A percentile compares a stretch with the other conserved stretches of the same genome.
Conservation (phyloP, 805 yeast genomes). For the Jamesozyma piceae region DNA sequence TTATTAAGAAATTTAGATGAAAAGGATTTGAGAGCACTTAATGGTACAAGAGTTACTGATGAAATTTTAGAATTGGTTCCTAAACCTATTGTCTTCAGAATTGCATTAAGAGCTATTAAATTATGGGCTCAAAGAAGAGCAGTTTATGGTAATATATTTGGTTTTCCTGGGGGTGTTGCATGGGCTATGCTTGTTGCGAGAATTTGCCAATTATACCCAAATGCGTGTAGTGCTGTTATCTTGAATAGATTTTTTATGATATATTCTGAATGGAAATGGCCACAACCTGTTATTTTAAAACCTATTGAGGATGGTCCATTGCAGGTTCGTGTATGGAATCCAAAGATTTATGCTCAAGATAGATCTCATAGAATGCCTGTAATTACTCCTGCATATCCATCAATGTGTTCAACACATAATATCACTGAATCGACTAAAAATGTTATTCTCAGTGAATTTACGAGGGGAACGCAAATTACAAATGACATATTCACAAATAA, state of each 20-base stretch:
- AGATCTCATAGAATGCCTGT: constrained; percentile 93
- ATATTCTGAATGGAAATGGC: constrained; percentile 91
- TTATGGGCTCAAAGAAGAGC: constrained; percentile 96
- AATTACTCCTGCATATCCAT: constrained; percentile 83
- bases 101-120: constrained; percentile 85
- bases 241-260: constrained; percentile 85
- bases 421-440: constrained; percentile 81
- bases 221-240: constrained; percentile 86
- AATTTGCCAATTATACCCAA: constrained; percentile 92
- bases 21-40: constrained; percentile 76
- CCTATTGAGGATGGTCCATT: constrained; percentile 95
- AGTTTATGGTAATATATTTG: constrained; percentile 87
- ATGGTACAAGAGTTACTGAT: constrained; percentile 96
- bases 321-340: constrained; percentile 96
- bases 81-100: constrained; percentile 83
- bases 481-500: constrained; percentile 56
- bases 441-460: constrained; percentile 69
- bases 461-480: constrained; percentile 65
- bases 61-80: constrained; percentile 86
- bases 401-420: constrained; percentile 98
- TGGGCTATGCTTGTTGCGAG: constrained; percentile 99
- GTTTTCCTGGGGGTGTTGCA: constrained; percentile 99
- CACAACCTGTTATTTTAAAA: constrained; percentile 89
- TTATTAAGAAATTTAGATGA: constrained; percentile 82
- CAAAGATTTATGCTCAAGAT: constrained; percentile 80